Conservation (phyloP, 2,329 filamentous ascomycete genomes). For the Aureobasidium vineae region DNA sequence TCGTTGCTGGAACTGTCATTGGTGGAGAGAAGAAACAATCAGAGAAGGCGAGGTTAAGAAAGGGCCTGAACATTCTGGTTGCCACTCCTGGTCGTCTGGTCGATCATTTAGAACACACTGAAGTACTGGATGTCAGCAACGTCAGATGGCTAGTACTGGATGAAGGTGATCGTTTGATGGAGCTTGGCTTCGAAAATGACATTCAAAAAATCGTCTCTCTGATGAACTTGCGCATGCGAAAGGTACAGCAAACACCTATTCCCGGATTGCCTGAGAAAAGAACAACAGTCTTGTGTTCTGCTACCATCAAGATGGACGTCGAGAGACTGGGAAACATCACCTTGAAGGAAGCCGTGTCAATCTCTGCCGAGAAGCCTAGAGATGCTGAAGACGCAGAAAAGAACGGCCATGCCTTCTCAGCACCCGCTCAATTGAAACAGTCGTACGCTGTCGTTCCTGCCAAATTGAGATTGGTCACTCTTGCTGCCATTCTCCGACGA, state of each 20-base stretch:
- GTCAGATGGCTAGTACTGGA: conserved; percentile 94
- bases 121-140: conserved; percentile 80
- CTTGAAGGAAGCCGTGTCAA: conserved; percentile 85
- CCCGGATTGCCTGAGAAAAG: conserved; percentile 70
- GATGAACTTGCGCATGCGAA: conserved; percentile 65
- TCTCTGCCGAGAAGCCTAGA: conserved; percentile 60
- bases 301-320: conserved; percentile 97
- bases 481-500: conserved; percentile 79
- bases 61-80: conserved; percentile 93
- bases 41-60: conserved; percentile 89
- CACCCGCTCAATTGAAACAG: conserved; percentile 91
- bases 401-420: conserved; percentile 64
- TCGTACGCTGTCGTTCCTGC: conserved; percentile 83
- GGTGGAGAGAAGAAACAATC: conserved; percentile 72
- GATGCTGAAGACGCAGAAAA: conserved; percentile 46
- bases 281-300: conserved; percentile 88
- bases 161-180: conserved; percentile 97
- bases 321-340: conserved; percentile 93
- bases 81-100: conserved; percentile 88
- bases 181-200: conserved; percentile 94
- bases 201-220: conserved; percentile 81
- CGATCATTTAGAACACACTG: conserved; percentile 90
- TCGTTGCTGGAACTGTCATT: conserved; percentile 83
- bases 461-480: conserved; percentile 84
- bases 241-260: conserved; percentile 59